Conservation (phyloP, 495 filamentous ascomycete species). For the Xylaria venustula region DNA sequence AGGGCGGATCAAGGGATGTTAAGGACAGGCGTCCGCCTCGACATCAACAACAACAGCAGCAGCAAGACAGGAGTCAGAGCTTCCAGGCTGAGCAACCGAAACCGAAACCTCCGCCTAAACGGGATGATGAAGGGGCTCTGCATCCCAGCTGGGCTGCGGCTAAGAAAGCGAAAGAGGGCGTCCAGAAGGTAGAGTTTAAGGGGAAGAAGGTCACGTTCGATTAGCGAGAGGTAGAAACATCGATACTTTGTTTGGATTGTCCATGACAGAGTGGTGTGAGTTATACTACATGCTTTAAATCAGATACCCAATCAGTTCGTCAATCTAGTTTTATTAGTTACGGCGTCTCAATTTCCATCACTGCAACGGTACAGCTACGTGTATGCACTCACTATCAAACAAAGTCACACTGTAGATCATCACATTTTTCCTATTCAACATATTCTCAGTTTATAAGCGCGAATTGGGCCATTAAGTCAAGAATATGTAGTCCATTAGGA, state of each 20-base stretch:
- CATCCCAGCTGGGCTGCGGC: conserved; percentile 96
- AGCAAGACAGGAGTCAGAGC: conserved; percentile 9
- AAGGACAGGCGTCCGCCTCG: conserved; percentile 15
- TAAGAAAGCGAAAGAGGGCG: conserved; percentile 76
- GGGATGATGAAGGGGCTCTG: conserved; percentile 62
- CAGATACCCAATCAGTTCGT: conserved; percentile 8
- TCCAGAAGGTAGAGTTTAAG: conserved; percentile 61
- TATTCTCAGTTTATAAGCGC: too few relatives aligned
- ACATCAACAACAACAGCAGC: conserved; percentile 11
- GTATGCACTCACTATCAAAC: too few relatives aligned
- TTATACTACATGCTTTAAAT: not conserved
- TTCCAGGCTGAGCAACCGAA: conserved; percentile 23
- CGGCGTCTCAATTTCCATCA: too few relatives aligned
- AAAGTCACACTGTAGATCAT: too few relatives aligned
- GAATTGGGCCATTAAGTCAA: too few relatives aligned
- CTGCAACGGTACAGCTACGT: too few relatives aligned
- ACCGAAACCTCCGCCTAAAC: conserved; percentile 38
- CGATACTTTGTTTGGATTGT: not conserved
- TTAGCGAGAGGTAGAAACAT: conserved; percentile 35
- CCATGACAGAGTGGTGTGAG: not conserved
- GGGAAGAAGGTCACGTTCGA: conserved; percentile 94
- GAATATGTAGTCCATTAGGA: too few relatives aligned
- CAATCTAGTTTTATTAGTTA: not conserved
- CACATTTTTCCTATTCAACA: too few relatives aligned
- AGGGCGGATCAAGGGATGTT: not conserved